Conservation (phyloP, 371 early-diverging fungal genomes). For the Mucor saturninus region DNA sequence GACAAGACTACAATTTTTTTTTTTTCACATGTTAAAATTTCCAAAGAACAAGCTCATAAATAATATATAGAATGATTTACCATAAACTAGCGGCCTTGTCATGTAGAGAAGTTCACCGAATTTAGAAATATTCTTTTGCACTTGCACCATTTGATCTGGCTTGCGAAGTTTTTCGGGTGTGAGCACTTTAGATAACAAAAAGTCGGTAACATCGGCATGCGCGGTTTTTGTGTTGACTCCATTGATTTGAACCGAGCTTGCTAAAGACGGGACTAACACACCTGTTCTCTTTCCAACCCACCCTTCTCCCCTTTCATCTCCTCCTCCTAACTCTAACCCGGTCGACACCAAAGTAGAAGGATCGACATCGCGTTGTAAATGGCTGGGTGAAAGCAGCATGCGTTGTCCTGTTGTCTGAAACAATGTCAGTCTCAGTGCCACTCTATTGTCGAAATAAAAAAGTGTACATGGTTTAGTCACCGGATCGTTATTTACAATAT, state of each 20-base stretch:
- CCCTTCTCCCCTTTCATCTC: slow-evolving; percentile 19
- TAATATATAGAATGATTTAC: slow-evolving; percentile 29
- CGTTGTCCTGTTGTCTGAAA: slow-evolving; percentile 65
- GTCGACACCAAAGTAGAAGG: slow-evolving; percentile 51
- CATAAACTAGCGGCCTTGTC: slow-evolving; percentile 84
- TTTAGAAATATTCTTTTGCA: slow-evolving; percentile 59
- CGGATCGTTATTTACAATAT: too few species aligned
- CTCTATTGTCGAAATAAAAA: too few species aligned
- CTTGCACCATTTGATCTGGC: slow-evolving; percentile 74
- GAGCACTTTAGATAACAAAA: slow-evolving; percentile 66
- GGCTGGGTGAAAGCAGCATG: slow-evolving; percentile 69
- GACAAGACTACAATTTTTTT: slow-evolving; percentile 60
- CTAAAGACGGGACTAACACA: slow-evolving; percentile 39
- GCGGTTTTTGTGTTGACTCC: slow-evolving; percentile 14
- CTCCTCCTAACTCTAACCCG: neutral
- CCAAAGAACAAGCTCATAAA: neutral
- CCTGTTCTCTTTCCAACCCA: slow-evolving; percentile 55
- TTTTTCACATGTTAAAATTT: slow-evolving; percentile 2
- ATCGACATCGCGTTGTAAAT: slow-evolving; percentile 78
- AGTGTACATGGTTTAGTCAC: too few species aligned
- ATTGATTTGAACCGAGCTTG: slow-evolving; percentile 31
- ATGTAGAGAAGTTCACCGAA: slow-evolving; percentile 84
- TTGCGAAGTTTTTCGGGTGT: slow-evolving; percentile 64
- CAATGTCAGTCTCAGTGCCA: slow-evolving; percentile 61
- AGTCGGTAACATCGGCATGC: slow-evolving; percentile 62